Evolutionary conservation across 2,329 filamentous ascomycete genomes (phyloP).

Genomic region (Penicillium sp.): DNA sequence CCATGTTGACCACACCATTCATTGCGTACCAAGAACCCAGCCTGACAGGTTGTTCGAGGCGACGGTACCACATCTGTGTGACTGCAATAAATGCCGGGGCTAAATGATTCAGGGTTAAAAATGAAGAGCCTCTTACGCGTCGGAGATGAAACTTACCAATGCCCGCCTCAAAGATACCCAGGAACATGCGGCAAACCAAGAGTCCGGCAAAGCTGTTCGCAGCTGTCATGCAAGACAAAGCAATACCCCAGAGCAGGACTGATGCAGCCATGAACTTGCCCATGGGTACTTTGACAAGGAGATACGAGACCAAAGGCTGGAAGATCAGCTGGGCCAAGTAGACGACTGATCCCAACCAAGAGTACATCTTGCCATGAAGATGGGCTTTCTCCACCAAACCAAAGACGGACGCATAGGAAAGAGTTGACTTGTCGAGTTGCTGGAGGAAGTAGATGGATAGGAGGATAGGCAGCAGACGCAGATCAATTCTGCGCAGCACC

Average conservation of each 20-base stretch:
- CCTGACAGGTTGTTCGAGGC: slow-evolving; percentile 54
- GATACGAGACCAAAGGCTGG: slow-evolving; percentile 55
- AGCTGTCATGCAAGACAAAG: slow-evolving; percentile 56
- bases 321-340: slow-evolving; percentile 58
- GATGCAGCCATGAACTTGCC: slow-evolving; percentile 61
- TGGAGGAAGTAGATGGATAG: slow-evolving; percentile 66
- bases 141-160: slow-evolving; percentile 30
- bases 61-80: slow-evolving; percentile 59
- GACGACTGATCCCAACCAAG: slow-evolving; percentile 55
- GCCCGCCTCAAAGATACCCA: slow-evolving; percentile 59
- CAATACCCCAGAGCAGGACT: slow-evolving; percentile 56
- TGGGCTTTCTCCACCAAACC: slow-evolving; percentile 61
- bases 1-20: slow-evolving; percentile 58
- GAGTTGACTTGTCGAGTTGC: slow-evolving; percentile 63
- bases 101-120: slow-evolving; percentile 7
- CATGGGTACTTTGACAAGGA: slow-evolving; percentile 62
- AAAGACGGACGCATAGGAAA: slow-evolving; percentile 65
- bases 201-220: slow-evolving; percentile 54
- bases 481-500: slow-evolving; percentile 55
- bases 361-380: slow-evolving; percentile 59
- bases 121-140: background rate
- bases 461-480: slow-evolving; percentile 56
- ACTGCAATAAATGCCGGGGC: slow-evolving; percentile 56
- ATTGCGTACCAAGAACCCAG: slow-evolving; percentile 57
- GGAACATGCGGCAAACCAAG: slow-evolving; percentile 56